Base-by-base conservation (phyloP, 768 basidiomycete genomes). In the Exsudoporus frostii region DNA sequence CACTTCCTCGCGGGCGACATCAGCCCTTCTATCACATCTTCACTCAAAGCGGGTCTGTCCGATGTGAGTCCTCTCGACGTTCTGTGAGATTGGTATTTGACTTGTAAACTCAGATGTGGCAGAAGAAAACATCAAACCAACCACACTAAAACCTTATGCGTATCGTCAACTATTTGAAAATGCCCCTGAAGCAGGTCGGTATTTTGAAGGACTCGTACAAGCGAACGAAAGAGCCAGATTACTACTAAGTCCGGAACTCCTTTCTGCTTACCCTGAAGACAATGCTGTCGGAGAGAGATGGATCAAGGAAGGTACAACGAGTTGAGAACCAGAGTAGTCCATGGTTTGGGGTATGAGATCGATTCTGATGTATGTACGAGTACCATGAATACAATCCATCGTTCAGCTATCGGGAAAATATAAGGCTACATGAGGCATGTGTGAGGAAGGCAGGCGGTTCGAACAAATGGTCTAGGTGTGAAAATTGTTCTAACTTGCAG, bases 1-100 rank as follows among this genome's bases (percentile, higher is more conserved):
- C 58, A 10, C 67, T 82, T 15, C 38, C 62, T 25, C 58, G 68
- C 20, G 79, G 80, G 19, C 64, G 73, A 22, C 55, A 74, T 40
- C 81, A 83, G 50, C 79, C 81, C 2, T 82, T 81, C 55, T 83
- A 83, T 56, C 64, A 68, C 29, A 61, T 72, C 33, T 53, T 75
- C 38, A 60, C 70, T 19, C 59, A 65, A 30, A 72, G 66, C 42
- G 75, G 74, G 13, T 63, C 73, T 1, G 51, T 62, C 37, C 62
- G 71, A 60, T 79, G 77, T 79, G 60, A 56, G 74, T 59, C 17
- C 11, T 43, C 27, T 45, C 13, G 32, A 20, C 1, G 32, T 3
- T 37, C 22, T 45, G 29, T 42, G 29, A 14, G 34, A 27, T 36
- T 9, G 5, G 24, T 27, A 41, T 44, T n/a, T 59, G 37, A 61